A percentile compares a stretch with the other conserved stretches of the same genome.
phyloP scores from a whole-genome alignment of 768 basidiomycete species.

The Pleurotus platypus region DNA sequence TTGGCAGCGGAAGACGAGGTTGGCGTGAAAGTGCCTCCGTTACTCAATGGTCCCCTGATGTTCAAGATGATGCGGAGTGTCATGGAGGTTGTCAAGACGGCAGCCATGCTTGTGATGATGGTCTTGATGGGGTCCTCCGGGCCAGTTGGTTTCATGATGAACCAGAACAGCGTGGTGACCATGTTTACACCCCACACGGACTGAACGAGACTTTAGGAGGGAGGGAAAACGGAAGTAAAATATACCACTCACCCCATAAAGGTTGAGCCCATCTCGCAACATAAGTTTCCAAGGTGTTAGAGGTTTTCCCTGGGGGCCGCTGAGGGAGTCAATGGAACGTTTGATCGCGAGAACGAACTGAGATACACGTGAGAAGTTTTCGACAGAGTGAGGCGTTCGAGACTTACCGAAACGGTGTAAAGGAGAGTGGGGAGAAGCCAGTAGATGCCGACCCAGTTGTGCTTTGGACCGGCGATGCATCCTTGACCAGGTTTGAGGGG shows the following conservation, averaged over 20 bases:
- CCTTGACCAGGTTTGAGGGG: slow-evolving; percentile 73
- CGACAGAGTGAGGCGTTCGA: not conserved
- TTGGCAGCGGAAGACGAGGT: slow-evolving; percentile 38
- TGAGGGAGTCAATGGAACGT: slow-evolving; percentile 58
- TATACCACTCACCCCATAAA: slow-evolving; percentile 58
- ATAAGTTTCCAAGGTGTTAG: slow-evolving; percentile 79
- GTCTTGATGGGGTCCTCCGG: slow-evolving; percentile 69
- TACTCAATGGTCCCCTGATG: slow-evolving; percentile 70
- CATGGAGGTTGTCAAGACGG: slow-evolving; percentile 86
- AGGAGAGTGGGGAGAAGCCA: slow-evolving; percentile 77
- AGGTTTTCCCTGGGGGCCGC: slow-evolving; percentile 38
- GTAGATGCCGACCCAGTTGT: slow-evolving; percentile 83
- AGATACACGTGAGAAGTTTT: not conserved
- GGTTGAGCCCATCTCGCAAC: slow-evolving; percentile 86
- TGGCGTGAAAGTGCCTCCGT: slow-evolving; percentile 69
- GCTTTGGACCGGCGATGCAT: slow-evolving; percentile 80
- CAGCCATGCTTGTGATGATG: slow-evolving; percentile 82
- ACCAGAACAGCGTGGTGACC: slow-evolving; percentile 84
- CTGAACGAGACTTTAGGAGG: slow-evolving; percentile 22
- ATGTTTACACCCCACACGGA: slow-evolving; percentile 79
- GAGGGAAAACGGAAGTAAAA: not conserved
- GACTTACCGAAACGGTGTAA: slow-evolving; percentile 61
- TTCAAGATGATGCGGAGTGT: slow-evolving; percentile 81
- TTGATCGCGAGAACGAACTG: slow-evolving; percentile 59
- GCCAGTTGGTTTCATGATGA: slow-evolving; percentile 69